Base-by-base conservation (phyloP, 768 basidiomycete genomes). In the Pulveroboletus sp. region DNA sequence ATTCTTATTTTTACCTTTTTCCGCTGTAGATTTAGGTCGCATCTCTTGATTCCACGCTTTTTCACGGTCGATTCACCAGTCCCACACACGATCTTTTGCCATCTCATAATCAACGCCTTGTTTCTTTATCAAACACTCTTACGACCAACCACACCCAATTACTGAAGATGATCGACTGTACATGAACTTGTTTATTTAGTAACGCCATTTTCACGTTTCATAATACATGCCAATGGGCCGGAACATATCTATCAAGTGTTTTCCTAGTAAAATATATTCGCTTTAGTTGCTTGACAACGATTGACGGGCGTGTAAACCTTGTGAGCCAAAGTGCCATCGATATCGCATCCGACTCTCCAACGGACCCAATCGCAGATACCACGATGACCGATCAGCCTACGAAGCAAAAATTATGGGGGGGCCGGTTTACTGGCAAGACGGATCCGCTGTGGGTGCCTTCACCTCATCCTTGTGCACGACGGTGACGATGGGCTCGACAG, bases 381-480 rank as follows among this genome's bases (percentile, higher is more conserved):
- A 56, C 59, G 38, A 75, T 74, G 69, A 8, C 66, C 19, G 66
- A 67, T 40, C 68, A 73, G 55, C 73, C 74, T 9, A 72, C 78
- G 20, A 81, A 80, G 51, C 84, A 89, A 69, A 91, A 90, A 65
- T 69, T 92, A 64, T 92, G 90, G 90, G 90, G 90, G 12, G 90
- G 90, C 13, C 74, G 92, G 29, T 94, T 94, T 63, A 91, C 89
- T 12, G 90, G 90, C 40, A 83, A 81, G 57, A 92, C 90, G 0
- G 94, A 97, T 68, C 94, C 61, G 31, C 39, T 53, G 54, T 56
- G 40, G 46, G 52, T 53, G 6, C 6, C 24, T n/a, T 23, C 20
- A 20, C 41, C 52, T 43, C 5, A 13, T 16, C 14, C 25, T 17
- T 14, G n/a, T 37, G 23, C 4, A 19, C 17, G 32, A 2, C 16